These are phyloP conservation scores for Fennellomyces sp. DNA, from an alignment of 371 early-diverging fungal genomes.

Conservation along the genomic window DNA sequence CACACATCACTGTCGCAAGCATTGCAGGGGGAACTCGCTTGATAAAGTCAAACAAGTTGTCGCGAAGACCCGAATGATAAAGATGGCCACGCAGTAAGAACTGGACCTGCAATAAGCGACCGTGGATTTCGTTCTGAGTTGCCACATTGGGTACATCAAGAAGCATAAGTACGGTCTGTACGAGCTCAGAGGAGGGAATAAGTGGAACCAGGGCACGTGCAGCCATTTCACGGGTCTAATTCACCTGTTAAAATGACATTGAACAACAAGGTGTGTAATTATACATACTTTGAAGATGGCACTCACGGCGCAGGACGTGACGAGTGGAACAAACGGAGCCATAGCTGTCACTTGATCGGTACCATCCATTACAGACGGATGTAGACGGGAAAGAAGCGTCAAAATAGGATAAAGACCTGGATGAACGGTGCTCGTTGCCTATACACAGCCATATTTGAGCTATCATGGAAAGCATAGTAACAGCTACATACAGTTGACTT, in stretches of 20 bases:
- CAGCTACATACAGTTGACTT: conserved; percentile 25
- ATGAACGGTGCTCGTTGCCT: conserved; percentile 58
- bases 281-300: conserved; percentile 67
- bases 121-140: conserved; percentile 73
- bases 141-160: conserved; percentile 15
- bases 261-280: not conserved
- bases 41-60: conserved; percentile 38
- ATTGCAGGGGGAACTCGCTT: conserved; percentile 34
- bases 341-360: conserved; percentile 49
- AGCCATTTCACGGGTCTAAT: conserved; percentile 81
- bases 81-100: conserved; percentile 66
- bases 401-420: conserved; percentile 81
- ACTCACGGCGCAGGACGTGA: conserved; percentile 73
- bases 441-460: not conserved
- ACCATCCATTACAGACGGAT: conserved; percentile 68
- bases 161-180: conserved; percentile 38
- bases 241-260: not conserved
- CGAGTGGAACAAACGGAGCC: conserved; percentile 72
- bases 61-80: conserved; percentile 32
- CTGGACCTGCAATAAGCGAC: conserved; percentile 67
- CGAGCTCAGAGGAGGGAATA: conserved; percentile 54
- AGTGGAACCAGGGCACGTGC: conserved; percentile 81
- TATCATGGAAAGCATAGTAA: not conserved
- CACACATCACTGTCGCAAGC: conserved; percentile 15
- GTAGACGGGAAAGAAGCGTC: conserved; percentile 74